Conservation (phyloP, 1,284 basidiomycete genomes). For the Gymnopus androsaceus region DNA sequence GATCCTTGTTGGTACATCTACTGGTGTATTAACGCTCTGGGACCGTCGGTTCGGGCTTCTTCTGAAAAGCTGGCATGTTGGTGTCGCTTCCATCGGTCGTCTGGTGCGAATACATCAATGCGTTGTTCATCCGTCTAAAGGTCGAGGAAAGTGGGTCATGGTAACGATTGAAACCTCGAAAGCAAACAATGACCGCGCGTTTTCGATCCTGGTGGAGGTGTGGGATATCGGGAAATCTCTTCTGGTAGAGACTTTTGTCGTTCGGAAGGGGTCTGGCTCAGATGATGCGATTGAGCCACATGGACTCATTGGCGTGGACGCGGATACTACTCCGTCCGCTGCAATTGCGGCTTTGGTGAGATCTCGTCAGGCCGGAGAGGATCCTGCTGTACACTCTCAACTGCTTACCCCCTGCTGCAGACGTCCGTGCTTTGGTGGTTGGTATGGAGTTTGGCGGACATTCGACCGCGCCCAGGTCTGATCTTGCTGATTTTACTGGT, state of each 20-base stretch:
- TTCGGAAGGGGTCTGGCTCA: slow-evolving; percentile 42
- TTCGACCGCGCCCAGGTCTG: slow-evolving; percentile 52
- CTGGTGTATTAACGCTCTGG: slow-evolving; percentile 87
- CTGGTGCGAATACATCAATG: slow-evolving; percentile 68
- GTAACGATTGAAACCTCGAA: slow-evolving; percentile 70
- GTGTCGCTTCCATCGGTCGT: slow-evolving; percentile 54
- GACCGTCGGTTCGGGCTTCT: slow-evolving; percentile 93
- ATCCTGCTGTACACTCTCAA: slow-evolving; percentile 30
- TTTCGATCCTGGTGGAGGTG: slow-evolving; percentile 65
- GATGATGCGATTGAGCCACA: slow-evolving; percentile 54
- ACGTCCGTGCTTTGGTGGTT: slow-evolving; percentile 64
- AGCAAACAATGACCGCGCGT: slow-evolving; percentile 33
- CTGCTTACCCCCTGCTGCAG: slow-evolving; percentile 51
- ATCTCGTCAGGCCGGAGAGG: slow-evolving; percentile 39
- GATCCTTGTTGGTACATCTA: slow-evolving; percentile 86
- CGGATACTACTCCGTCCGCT: slow-evolving; percentile 62
- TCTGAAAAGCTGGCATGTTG: slow-evolving; percentile 84
- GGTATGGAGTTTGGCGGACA: slow-evolving; percentile 77
- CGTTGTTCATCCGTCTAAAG: slow-evolving; percentile 82
- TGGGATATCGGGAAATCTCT: slow-evolving; percentile 77
- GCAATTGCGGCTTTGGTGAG: slow-evolving; percentile 65
- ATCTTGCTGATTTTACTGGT: slow-evolving; percentile 50
- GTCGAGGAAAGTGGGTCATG: slow-evolving; percentile 87
- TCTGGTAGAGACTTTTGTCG: slow-evolving; percentile 71
- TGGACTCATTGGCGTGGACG: slow-evolving; percentile 51